These are phyloP conservation scores for Ammopiptanthus mongolicus DNA, from an alignment of 306 rosid genomes.

Conservation along the genomic window DNA sequence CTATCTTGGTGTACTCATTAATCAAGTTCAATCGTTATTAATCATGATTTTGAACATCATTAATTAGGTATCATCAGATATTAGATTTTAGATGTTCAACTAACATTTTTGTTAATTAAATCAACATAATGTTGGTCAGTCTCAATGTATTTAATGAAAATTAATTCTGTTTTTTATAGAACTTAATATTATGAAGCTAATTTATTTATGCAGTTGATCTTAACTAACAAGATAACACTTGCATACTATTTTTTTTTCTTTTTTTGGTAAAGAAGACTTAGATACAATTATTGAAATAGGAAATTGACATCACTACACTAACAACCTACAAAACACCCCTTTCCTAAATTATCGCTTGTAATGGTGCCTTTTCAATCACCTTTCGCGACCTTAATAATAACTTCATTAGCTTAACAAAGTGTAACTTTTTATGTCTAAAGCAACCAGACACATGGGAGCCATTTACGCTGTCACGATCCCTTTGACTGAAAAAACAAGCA, in stretches of 20 bases:
- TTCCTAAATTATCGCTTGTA: not conserved
- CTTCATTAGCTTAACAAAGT: not conserved
- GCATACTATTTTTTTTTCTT: too few relatives aligned
- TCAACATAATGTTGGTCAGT: too few relatives aligned
- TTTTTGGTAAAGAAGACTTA: not conserved
- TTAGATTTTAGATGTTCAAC: too few relatives aligned
- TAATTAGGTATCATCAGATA: too few relatives aligned
- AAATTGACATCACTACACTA: not conserved
- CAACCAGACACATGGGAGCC: not conserved
- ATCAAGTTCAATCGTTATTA: too few relatives aligned
- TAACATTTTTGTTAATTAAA: too few relatives aligned
- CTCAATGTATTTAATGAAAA: too few relatives aligned
- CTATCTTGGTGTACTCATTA: too few relatives aligned
- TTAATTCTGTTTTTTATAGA: not conserved
- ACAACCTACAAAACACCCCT: not conserved
- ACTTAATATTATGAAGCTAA: not conserved
- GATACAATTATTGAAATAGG: not conserved
- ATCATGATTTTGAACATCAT: too few relatives aligned
- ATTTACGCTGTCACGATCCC: not conserved
- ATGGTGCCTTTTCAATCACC: not conserved
- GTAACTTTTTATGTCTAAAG: not conserved
- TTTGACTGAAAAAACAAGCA: not conserved
- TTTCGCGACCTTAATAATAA: not conserved
- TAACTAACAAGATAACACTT: not conserved
- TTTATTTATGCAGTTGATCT: not conserved